phyloP scores from a whole-genome alignment of 768 basidiomycete genomes.

The Pleurotus eryngii region DNA sequence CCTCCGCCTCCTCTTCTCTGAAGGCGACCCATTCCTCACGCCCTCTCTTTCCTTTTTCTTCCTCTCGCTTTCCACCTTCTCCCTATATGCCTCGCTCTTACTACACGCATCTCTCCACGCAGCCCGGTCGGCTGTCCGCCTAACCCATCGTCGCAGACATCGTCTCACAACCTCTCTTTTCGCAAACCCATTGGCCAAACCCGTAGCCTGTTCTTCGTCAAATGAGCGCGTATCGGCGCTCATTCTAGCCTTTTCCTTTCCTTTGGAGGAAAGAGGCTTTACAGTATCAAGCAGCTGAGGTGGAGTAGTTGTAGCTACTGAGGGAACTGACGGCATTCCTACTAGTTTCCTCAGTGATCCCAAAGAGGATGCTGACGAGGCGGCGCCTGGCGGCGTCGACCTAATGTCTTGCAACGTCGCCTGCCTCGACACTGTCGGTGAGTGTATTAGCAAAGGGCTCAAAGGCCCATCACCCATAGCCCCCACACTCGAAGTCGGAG shows the following conservation, averaged over 20 bases:
- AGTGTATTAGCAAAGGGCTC: constrained; percentile 40
- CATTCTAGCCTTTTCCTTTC: constrained; percentile 6
- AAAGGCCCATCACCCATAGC: constrained; percentile 28
- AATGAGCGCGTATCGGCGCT: neutral
- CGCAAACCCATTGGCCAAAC: constrained; percentile 42
- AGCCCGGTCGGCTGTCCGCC: constrained; percentile 38
- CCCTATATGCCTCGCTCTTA: constrained; percentile 59
- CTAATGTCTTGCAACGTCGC: constrained; percentile 6
- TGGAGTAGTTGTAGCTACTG: neutral
- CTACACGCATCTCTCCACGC: constrained; percentile 62
- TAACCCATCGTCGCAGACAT: constrained; percentile 44
- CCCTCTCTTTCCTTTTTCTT: constrained; percentile 18
- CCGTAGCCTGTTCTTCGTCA: constrained; percentile 27
- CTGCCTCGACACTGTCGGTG: constrained; percentile 25
- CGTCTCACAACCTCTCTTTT: constrained; percentile 37
- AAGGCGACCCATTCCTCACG: constrained; percentile 8
- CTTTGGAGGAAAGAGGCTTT: neutral
- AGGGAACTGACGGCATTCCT: neutral
- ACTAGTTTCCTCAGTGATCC: neutral
- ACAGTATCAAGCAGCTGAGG: neutral
- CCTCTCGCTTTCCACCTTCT: constrained; percentile 35
- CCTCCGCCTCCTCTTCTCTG: constrained; percentile 34
- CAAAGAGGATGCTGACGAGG: neutral
- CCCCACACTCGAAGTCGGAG: constrained; percentile 16
- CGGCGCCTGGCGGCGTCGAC: neutral